phyloP scores from a whole-genome alignment of 2,329 filamentous ascomycete genomes.

The Hypoxylon sp. region DNA sequence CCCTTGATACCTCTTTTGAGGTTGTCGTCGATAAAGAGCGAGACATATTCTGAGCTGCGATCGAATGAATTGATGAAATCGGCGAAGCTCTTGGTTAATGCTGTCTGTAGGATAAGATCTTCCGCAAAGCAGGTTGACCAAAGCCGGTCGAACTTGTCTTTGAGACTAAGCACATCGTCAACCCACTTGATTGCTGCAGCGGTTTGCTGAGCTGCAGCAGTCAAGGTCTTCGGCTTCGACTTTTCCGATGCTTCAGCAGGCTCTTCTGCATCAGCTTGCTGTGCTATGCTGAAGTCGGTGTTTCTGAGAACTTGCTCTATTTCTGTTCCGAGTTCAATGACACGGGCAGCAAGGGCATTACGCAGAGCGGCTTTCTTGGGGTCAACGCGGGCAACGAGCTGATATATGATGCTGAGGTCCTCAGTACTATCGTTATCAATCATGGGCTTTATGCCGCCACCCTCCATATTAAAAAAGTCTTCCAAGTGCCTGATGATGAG shows the following conservation, averaged over 20 bases:
- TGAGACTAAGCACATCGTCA: slow-evolving; percentile 86
- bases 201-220: slow-evolving; percentile 81
- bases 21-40: slow-evolving; percentile 96
- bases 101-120: slow-evolving; percentile 83
- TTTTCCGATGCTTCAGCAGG: slow-evolving; percentile 64
- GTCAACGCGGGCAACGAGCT: slow-evolving; percentile 83
- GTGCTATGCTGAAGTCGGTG: slow-evolving; percentile 64
- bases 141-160: slow-evolving; percentile 89
- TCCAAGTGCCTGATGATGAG: slow-evolving; percentile 82
- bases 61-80: slow-evolving; percentile 94
- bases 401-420: slow-evolving; percentile 85
- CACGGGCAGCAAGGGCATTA: slow-evolving; percentile 77
- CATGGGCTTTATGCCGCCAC: slow-evolving; percentile 88
- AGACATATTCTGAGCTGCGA: slow-evolving; percentile 91
- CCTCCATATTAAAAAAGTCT: slow-evolving; percentile 86
- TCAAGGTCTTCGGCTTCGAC: slow-evolving; percentile 64
- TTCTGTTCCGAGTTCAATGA: slow-evolving; percentile 83
- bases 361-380: slow-evolving; percentile 77
- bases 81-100: slow-evolving; percentile 87
- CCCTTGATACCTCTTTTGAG: slow-evolving; percentile 94
- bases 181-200: slow-evolving; percentile 94
- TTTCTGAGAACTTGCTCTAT: slow-evolving; percentile 78
- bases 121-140: slow-evolving; percentile 79
- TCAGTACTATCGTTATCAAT: slow-evolving; percentile 87
- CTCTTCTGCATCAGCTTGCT: slow-evolving; percentile 53